Conservation (phyloP, 164 flowering plant species). For the Cinnamomum chago region DNA sequence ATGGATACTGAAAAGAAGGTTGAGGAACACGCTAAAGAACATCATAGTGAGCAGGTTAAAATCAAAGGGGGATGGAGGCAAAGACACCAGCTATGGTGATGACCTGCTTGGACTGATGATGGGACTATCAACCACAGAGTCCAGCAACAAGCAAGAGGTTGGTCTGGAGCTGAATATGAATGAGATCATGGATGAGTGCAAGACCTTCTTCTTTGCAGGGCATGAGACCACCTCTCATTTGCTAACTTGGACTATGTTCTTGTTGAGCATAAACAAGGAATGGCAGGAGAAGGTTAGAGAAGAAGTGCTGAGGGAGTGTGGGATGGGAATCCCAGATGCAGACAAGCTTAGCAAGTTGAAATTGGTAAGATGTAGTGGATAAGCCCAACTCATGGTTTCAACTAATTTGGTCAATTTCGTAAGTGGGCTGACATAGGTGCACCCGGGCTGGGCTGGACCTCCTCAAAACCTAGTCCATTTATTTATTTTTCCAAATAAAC, state of each 20-base stretch:
- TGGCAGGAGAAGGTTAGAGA: slow-evolving; percentile 37
- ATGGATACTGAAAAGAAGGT: slow-evolving; percentile 24
- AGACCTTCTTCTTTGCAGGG: slow-evolving; percentile 40
- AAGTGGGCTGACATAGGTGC: too few relatives aligned
- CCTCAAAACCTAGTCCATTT: too few relatives aligned
- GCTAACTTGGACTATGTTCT: slow-evolving; percentile 33
- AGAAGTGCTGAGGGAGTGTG: slow-evolving; percentile 28
- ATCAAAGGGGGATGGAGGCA: not conserved
- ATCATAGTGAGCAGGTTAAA: slow-evolving; percentile 21
- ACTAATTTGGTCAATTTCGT: too few relatives aligned
- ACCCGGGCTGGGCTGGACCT: too few relatives aligned
- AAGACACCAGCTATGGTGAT: slow-evolving; percentile 13
- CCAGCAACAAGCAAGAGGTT: not conserved
- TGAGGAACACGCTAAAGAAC: slow-evolving; percentile 14
- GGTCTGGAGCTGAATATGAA: slow-evolving; percentile 17
- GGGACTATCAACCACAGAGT: slow-evolving; percentile 5
- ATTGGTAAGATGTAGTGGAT: slow-evolving; percentile 15
- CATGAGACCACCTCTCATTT: slow-evolving; percentile 37
- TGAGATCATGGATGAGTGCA: slow-evolving; percentile 38
- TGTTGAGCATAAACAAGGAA: slow-evolving; percentile 26
- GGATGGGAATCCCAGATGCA: slow-evolving; percentile 21
- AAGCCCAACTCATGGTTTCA: too few relatives aligned
- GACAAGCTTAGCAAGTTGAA: slow-evolving; percentile 25
- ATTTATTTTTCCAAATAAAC: too few relatives aligned
- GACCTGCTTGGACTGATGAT: slow-evolving; percentile 31